Evolutionary conservation across 129 eudicot genomes (phyloP).

Genomic region (Deinandra increscens): DNA sequence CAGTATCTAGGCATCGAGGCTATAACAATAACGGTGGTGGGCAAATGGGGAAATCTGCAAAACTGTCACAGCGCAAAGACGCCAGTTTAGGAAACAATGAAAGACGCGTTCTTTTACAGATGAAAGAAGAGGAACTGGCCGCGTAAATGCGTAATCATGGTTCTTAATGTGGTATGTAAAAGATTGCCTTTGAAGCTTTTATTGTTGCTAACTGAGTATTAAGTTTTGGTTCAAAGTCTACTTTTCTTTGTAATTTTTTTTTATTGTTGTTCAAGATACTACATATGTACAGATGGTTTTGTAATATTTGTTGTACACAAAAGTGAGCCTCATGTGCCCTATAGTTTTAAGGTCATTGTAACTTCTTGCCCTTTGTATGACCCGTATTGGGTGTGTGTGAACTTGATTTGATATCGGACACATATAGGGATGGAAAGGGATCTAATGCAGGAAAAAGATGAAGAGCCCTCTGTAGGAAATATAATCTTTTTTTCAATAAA

Average conservation of each 20-base stretch:
- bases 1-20: conserved; percentile 48
- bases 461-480: too few species aligned
- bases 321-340: not conserved
- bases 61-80: conserved; percentile 40
- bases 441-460: not conserved
- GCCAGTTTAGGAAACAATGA: conserved; percentile 53
- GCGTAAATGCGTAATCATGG: conserved; percentile 43
- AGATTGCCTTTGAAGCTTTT: conserved; percentile 20
- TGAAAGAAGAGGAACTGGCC: conserved; percentile 68
- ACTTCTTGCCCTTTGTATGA: not conserved
- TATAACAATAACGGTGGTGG: conserved; percentile 25
- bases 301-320: conserved; percentile 11
- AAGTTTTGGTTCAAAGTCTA: conserved; percentile 28
- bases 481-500: not conserved
- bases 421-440: not conserved
- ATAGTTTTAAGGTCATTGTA: not conserved
- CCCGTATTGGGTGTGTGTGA: not conserved
- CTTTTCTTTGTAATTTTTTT: not conserved
- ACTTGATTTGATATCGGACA: not conserved
- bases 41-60: conserved; percentile 29
- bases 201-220: conserved; percentile 19
- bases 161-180: conserved; percentile 4
- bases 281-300: conserved; percentile 33
- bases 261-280: conserved; percentile 14
- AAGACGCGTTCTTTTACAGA: conserved; percentile 52